phyloP scores from a whole-genome alignment of 257 asterid genomes.

The Forsythia suspensa region DNA sequence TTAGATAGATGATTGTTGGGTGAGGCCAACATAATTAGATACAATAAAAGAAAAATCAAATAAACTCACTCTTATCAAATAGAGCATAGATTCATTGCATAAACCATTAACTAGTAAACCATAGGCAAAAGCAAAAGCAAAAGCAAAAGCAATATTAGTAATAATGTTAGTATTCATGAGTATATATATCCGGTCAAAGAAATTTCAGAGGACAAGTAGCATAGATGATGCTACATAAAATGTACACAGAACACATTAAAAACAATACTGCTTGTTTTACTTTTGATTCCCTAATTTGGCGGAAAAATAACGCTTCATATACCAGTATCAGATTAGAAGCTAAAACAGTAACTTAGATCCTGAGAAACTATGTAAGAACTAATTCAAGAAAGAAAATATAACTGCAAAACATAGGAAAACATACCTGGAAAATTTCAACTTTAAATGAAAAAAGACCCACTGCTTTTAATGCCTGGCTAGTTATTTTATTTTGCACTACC shows the following conservation, averaged over 20 bases:
- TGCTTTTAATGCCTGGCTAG: constrained; percentile 69
- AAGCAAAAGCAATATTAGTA: not conserved
- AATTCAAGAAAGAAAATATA: not conserved
- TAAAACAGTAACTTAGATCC: not conserved
- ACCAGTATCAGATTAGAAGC: not conserved
- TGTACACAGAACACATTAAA: not conserved
- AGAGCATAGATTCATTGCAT: not conserved
- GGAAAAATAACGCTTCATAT: not conserved
- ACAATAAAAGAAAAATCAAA: not conserved
- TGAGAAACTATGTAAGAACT: not conserved
- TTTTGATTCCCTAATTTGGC: not conserved
- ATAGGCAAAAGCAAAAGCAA: not conserved
- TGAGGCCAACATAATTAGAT: not conserved
- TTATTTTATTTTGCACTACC: constrained; percentile 58
- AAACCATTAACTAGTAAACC: not conserved
- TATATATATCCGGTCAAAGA: not conserved
- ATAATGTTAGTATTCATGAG: not conserved
- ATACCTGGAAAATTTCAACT: constrained; percentile 81
- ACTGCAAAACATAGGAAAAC: not conserved
- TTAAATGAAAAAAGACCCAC: constrained; percentile 54
- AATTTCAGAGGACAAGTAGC: not conserved
- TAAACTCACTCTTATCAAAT: not conserved
- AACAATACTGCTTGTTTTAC: not conserved
- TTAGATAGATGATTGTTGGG: not conserved
- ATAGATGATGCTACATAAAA: too few species aligned